Percentiles rank a stretch among this genome's conserved stretches.
Evolutionary conservation across 1,284 basidiomycete genomes (phyloP).

Genomic region (Tylopilus sp.): DNA sequence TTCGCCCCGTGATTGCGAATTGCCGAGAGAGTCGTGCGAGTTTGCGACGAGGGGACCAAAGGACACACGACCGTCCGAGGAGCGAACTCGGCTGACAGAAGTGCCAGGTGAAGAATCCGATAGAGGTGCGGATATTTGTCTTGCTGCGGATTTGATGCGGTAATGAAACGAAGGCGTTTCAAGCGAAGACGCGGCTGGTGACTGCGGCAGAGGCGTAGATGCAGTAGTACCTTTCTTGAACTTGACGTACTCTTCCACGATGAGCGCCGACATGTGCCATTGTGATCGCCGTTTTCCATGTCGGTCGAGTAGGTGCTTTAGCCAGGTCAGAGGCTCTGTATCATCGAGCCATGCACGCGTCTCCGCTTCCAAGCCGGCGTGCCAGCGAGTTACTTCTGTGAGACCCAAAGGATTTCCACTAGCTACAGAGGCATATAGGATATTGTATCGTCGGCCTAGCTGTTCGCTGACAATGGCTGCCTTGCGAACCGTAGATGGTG

Average conservation of each 20-base stretch:
- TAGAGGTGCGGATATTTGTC: conserved; percentile 25
- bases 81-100: conserved; percentile 40
- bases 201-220: conserved; percentile 34
- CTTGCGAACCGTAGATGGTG: conserved; percentile 55
- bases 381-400: conserved; percentile 55
- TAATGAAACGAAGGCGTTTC: conserved; percentile 35
- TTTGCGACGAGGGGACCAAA: conserved; percentile 45
- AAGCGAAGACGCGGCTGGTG: conserved; percentile 31
- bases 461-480: conserved; percentile 66
- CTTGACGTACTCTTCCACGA: conserved; percentile 58
- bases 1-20: conserved; percentile 44
- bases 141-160: conserved; percentile 11
- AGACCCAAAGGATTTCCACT: conserved; percentile 42
- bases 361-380: conserved; percentile 43
- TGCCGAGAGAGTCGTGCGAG: conserved; percentile 41
- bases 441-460: conserved; percentile 55
- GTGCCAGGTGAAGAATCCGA: conserved; percentile 40
- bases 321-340: conserved; percentile 66
- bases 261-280: conserved; percentile 64
- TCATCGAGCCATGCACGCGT: conserved; percentile 50
- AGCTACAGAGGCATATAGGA: conserved; percentile 43
- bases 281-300: conserved; percentile 40
- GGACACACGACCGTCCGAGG: conserved; percentile 47
- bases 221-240: conserved; percentile 45
- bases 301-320: conserved; percentile 58